Base-by-base conservation (phyloP, 176 grass and related monocot species). In the Avena sativa region DNA sequence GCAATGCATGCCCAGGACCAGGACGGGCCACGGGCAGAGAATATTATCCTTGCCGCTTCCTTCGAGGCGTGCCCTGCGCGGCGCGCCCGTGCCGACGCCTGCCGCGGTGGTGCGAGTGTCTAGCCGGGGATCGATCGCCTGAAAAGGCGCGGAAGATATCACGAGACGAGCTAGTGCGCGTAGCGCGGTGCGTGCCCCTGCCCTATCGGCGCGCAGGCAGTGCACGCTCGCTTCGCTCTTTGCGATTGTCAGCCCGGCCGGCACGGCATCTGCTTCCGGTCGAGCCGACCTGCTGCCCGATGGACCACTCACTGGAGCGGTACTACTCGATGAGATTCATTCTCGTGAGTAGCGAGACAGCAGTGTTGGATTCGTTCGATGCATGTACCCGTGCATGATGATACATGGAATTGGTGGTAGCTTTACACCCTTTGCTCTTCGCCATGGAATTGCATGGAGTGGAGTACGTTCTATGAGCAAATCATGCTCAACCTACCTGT, bases 401-500 rank as follows among this genome's bases (percentile, higher is more conserved):
- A 23, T 23, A 23, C 23, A 23, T 0, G 23, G 23, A 23, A 23
- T 23, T 23, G 36, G 12, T 25, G 49, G 38, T n/a, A 14, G 76
- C 85, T 88, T 88, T 88, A 60, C 16, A 48, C 76, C 60, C 79
- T 83, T 57, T 80, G 67, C 76, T 60, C 49, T 83, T 23, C 68
- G 25, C 48, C 74, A 65, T 57, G 67, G 58, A 76, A 80, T 50
- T 75, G 34, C 25, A 38, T 75, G 47, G 12, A 67, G 23, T 60
- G 44, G 82, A 9, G 68, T 72, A 38, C 21, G 36, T 40, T 74
- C 23, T 34, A n/a, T 71, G 60, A 36, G 56, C 73, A 87, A 87
- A 74, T 75, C 17, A 76, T 76, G 83, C 73, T 25, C 77, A 85
- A 12, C 56, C 80, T 83, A 79, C 65, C n/a, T 6, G 17, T 59